These are phyloP conservation scores for Orbilia quercus DNA, from an alignment of 2,329 filamentous ascomycete species.

Conservation along the genomic window DNA sequence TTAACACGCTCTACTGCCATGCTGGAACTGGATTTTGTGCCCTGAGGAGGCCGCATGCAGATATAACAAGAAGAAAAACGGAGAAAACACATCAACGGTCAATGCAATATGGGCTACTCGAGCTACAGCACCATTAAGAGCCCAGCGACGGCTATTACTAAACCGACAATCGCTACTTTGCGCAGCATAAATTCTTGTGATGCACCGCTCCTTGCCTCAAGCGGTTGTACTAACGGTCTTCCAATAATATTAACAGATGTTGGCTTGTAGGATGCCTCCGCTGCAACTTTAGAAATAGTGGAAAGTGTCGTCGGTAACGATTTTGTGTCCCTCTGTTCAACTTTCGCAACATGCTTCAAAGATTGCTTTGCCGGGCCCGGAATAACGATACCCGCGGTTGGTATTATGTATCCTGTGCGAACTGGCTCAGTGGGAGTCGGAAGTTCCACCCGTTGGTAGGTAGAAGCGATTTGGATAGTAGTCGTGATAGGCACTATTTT, in stretches of 20 bases:
- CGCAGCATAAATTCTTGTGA: not conserved
- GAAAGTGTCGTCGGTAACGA: constrained; percentile 29
- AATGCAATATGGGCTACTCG: not conserved
- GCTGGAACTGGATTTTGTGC: not conserved
- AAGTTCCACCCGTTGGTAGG: constrained; percentile 13
- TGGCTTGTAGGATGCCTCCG: constrained; percentile 15
- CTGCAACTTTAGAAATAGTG: not conserved
- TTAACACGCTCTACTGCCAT: not conserved
- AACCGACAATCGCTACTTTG: not conserved
- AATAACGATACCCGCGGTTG: not conserved
- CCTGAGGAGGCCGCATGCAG: not conserved
- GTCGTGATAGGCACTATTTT: constrained; percentile 7
- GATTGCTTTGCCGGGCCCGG: constrained; percentile 5
- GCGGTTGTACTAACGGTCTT: constrained; percentile 2
- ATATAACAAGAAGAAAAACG: too few relatives aligned
- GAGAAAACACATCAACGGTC: too few relatives aligned
- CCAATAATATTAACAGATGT: not conserved
- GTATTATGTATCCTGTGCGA: constrained; percentile 32
- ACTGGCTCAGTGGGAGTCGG: constrained; percentile 12
- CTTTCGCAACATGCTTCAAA: not conserved
- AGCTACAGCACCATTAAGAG: not conserved
- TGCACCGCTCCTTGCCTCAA: constrained; percentile 19
- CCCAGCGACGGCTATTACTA: not conserved
- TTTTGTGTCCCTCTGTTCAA: not conserved
- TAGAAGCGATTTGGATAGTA: constrained; percentile 26